Conservation (phyloP, 116 monocot species). For the Dioscorea cayenensis region DNA sequence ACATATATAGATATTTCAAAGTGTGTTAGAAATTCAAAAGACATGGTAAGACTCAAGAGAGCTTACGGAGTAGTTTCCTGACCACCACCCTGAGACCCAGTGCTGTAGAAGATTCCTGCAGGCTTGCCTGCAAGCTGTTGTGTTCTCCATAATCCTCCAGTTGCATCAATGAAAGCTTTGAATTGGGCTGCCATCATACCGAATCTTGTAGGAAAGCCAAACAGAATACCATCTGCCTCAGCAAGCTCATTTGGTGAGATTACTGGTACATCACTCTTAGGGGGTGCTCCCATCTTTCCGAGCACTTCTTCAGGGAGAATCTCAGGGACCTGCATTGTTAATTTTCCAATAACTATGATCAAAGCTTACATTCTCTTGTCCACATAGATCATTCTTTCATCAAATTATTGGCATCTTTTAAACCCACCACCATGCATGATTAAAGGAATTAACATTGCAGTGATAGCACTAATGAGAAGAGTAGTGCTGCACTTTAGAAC, state of each 20-base stretch:
- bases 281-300: constrained; percentile 49
- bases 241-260: constrained; percentile 49
- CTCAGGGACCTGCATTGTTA: constrained; percentile 43
- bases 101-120: constrained; percentile 61
- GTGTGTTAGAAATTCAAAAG: neutral
- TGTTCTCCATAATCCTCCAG: constrained; percentile 49
- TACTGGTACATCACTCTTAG: constrained; percentile 47
- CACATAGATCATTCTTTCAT: neutral
- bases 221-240: constrained; percentile 56
- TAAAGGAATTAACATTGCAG: too few species aligned
- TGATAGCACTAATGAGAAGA: too few species aligned
- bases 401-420: too few species aligned
- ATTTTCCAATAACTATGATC: neutral
- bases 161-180: constrained; percentile 58
- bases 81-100: constrained; percentile 64
- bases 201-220: constrained; percentile 62
- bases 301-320: constrained; percentile 42
- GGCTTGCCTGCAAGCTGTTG: constrained; percentile 58
- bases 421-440: too few species aligned
- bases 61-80: constrained; percentile 67
- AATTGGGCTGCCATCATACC: constrained; percentile 77
- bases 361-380: neutral
- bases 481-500: too few species aligned
- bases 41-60: neutral
- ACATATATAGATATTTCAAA: too few species aligned